Evolutionary conservation across 2,329 filamentous ascomycete species (phyloP), one percentile per base, ranked within the genome.

Genomic region (Cytospora leucostoma): DNA sequence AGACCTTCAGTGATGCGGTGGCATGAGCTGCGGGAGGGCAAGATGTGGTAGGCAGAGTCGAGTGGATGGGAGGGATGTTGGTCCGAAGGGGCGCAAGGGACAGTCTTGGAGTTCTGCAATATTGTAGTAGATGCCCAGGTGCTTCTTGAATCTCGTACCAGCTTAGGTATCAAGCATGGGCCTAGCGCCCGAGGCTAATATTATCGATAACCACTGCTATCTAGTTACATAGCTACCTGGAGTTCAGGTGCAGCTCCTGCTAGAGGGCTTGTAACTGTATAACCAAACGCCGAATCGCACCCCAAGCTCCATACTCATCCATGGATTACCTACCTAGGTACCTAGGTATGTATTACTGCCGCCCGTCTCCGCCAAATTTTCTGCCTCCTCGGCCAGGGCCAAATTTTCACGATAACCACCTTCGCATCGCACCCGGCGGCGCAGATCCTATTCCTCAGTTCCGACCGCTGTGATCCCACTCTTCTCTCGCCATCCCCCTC

Each of bases 351-450:
- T 15, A n/a, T 19, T 55, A 61, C 35, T 61, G 58, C 58, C 58
- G 59, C 40, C 21, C 21, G 15, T 59, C 59, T 57, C 63, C 59
- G 63, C 60, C 63, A 63, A 63, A 56, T 56, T 63, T 63, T 65
- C 62, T 51, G 44, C 17, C 47, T 21, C 17, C n/a, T 37, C 32
- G 32, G 56, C 38, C 37, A 27, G 34, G 34, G 59, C 50, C 50
- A 65, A 62, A 59, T 62, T 62, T 62, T 59, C 50, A 54, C 32
- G 27, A 19, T 38, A 37, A 19, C 56, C 44, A 37, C 33, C n/a
- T 19, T 53, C 33, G 32, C 49, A 19, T n/a, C 40, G 40, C 12
- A 44, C 10, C 40, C 40, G 19, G 40, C 40, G 17, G 40, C 17
- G 40, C 40, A 44, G 17, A n/a, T 44, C 17, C 19, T 44, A 3